Conservation (phyloP, 192 early-diverging fungal genomes). For the Dimargaris verticillata region DNA sequence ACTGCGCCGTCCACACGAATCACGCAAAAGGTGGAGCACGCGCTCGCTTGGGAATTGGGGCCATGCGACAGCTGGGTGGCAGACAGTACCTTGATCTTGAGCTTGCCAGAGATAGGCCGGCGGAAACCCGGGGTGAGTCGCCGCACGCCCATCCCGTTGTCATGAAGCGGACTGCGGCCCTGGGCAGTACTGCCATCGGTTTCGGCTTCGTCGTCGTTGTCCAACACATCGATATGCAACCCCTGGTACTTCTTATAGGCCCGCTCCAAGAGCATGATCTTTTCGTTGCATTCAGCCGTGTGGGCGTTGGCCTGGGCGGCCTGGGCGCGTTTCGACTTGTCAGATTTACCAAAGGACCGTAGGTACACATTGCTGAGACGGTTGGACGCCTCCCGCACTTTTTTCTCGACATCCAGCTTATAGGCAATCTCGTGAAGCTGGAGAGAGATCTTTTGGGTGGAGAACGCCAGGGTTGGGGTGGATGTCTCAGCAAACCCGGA, state of each 20-base stretch:
- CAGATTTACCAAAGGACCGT: conserved; percentile 11
- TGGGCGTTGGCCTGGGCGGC: conserved; percentile 21
- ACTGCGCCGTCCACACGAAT: conserved; percentile 73
- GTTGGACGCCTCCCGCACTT: conserved; percentile 69
- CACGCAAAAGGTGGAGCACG: conserved; percentile 49
- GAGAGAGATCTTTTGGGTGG: conserved; percentile 51
- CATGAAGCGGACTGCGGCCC: too few relatives aligned
- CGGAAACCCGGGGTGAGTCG: conserved; percentile 38
- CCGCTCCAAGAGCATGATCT: conserved; percentile 51
- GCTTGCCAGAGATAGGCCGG: conserved; percentile 51
- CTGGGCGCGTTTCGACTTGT: conserved; percentile 29
- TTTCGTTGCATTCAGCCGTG: conserved; percentile 49
- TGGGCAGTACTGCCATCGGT: conserved; percentile 4
- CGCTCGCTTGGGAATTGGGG: conserved; percentile 31
- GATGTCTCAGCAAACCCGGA: too few relatives aligned
- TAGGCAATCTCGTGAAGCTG: conserved; percentile 75
- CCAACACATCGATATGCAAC: conserved; percentile 59
- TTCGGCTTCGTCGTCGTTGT: conserved; percentile 51
- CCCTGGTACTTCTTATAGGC: conserved; percentile 74
- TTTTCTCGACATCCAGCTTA: conserved; percentile 87
- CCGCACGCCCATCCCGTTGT: too few relatives aligned
- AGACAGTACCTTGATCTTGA: conserved; percentile 45
- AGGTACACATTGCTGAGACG: conserved; percentile 31
- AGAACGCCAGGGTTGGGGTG: too few relatives aligned
- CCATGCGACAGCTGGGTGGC: conserved; percentile 40